Evolutionary conservation across 768 basidiomycete species (phyloP).

Genomic region (Strobilomyces echinocephalus): DNA sequence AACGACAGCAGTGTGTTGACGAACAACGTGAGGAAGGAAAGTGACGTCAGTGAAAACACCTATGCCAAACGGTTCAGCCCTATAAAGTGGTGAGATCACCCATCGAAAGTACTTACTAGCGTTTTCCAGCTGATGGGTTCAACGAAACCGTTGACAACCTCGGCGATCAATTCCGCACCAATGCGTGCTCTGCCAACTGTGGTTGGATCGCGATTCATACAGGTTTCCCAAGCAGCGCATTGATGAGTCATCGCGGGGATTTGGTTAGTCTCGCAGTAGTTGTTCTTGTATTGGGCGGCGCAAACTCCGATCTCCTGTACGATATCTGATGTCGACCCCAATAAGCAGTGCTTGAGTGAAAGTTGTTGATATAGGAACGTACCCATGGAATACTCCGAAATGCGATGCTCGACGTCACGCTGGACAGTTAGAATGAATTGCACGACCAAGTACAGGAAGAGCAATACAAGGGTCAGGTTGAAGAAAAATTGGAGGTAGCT

Average conservation of each 20-base stretch:
- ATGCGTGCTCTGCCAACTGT: constrained; percentile 85
- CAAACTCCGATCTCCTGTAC: constrained; percentile 91
- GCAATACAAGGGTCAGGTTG: constrained; percentile 76
- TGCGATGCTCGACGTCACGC: constrained; percentile 81
- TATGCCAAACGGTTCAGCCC: constrained; percentile 29
- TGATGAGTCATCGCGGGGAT: constrained; percentile 86
- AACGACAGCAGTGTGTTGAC: constrained; percentile 76
- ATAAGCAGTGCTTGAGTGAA: constrained; percentile 18
- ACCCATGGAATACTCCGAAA: constrained; percentile 89
- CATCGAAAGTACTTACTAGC: constrained; percentile 51
- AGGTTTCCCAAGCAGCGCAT: constrained; percentile 87
- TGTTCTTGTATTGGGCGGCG: constrained; percentile 72
- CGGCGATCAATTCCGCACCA: constrained; percentile 91
- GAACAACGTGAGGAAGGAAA: constrained; percentile 74
- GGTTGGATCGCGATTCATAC: constrained; percentile 92
- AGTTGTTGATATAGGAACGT: constrained; percentile 15
- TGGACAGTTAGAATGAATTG: constrained; percentile 89
- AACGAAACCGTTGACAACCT: constrained; percentile 94
- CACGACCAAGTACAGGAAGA: constrained; percentile 80
- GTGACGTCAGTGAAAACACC: constrained; percentile 71
- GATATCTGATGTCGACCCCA: constrained; percentile 52
- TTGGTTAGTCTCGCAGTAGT: constrained; percentile 69
- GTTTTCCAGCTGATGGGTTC: constrained; percentile 98
- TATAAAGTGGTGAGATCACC: constrained; percentile 11
- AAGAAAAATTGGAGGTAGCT: constrained; percentile 95